These are phyloP conservation scores for Neonectria punicea DNA, from an alignment of 2,329 filamentous ascomycete genomes.

Conservation along the genomic window DNA sequence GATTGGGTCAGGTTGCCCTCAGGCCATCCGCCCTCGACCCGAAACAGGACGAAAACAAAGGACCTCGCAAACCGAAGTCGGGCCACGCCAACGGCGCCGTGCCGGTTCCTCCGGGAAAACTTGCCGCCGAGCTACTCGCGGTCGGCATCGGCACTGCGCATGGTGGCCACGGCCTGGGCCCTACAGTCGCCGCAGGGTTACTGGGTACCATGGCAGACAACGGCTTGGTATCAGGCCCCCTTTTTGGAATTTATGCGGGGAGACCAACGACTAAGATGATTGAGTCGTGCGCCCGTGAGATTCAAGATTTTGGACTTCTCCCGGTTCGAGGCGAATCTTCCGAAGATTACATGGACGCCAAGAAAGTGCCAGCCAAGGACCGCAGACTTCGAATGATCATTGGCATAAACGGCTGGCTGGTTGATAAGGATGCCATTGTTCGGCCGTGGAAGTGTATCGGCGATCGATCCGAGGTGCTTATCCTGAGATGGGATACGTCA, in stretches of 20 bases:
- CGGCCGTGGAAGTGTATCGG: slow-evolving; percentile 83
- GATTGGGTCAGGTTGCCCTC: slow-evolving; percentile 78
- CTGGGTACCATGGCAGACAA: slow-evolving; percentile 85
- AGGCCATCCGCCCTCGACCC: slow-evolving; percentile 46
- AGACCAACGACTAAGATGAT: slow-evolving; percentile 87
- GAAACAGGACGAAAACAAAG: slow-evolving; percentile 69
- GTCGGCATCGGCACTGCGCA: slow-evolving; percentile 84
- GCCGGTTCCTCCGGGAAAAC: slow-evolving; percentile 65
- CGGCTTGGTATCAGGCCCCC: slow-evolving; percentile 79
- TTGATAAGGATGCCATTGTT: slow-evolving; percentile 73
- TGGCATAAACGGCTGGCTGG: slow-evolving; percentile 83
- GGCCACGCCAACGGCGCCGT: slow-evolving; percentile 52
- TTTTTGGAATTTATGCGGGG: slow-evolving; percentile 92
- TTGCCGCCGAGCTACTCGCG: slow-evolving; percentile 80
- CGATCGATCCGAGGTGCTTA: slow-evolving; percentile 80
- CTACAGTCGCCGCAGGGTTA: slow-evolving; percentile 79
- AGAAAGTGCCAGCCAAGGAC: slow-evolving; percentile 64
- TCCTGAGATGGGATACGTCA: slow-evolving; percentile 84
- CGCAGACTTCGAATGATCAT: slow-evolving; percentile 84
- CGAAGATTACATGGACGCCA: slow-evolving; percentile 58
- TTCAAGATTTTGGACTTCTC: slow-evolving; percentile 89
- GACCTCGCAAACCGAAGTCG: slow-evolving; percentile 77
- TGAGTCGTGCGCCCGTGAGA: slow-evolving; percentile 85
- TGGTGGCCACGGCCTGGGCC: slow-evolving; percentile 79
- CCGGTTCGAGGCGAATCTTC: slow-evolving; percentile 68